Evolutionary conservation across 345 rosid species (phyloP), one percentile per base, ranked within the genome.

Genomic region (Linum lewisii): DNA sequence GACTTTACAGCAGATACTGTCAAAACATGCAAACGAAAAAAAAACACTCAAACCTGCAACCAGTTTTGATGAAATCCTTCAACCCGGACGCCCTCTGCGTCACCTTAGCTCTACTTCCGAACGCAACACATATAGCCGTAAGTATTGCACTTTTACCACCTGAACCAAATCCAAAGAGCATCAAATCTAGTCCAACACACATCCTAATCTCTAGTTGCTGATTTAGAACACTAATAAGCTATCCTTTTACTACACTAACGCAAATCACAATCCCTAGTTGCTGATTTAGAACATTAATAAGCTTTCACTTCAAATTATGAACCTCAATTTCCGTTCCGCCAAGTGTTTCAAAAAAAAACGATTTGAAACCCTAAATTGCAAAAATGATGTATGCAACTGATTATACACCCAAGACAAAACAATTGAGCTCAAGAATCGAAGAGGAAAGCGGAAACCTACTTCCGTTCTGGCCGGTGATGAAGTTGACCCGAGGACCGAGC

Each of bases 381-480:
- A n/a, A 50, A 63, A 0, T 3, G 20, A 54, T 1, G 0, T 16
- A 21, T 16, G n/a, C 21, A 51, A 24, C 29, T 8, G 21, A 52
- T 6, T 23, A 37, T 2, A 14, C 15, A 21, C 51, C 57, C 36
- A 8, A 64, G 21, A 34, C 60, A 29, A 1, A 29, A 29, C 7
- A 29, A n/a, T n/a, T n/a, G 34, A 29, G 24, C n/a, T 51, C 25
- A 7, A 2, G 13, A 22, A 9, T 5, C 42, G 25, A 29, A 47
- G 10, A 2, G 32, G 67, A 58, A 23, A 16, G 32, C 24, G 53
- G 58, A 18, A 25, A 6, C 60, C 82, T 69, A 92, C 98, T 92
- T 76, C 98, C 98, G 63, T 88, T 92, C 69, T 85, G 98, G 36
- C 97, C 98, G 51, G 97, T 86, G 75, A 92, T 78, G 81, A 92